A percentile compares a stretch with the other conserved stretches of the same genome.
Conservation (phyloP, 352 stramenopile genomes). For the Pythium dissotocum region DNA sequence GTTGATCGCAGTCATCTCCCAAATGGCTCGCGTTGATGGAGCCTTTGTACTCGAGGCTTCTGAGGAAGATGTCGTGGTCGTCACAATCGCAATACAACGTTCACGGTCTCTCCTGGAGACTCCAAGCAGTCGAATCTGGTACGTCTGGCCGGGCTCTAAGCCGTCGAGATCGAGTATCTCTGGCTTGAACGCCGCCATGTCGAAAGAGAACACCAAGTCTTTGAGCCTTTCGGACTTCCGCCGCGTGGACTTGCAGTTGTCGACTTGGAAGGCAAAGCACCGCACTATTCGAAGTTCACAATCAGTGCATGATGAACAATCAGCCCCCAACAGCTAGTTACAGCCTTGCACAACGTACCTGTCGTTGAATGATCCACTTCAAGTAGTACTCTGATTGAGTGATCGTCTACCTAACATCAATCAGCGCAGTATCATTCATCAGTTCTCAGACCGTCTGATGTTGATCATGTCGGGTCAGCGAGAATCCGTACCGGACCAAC, state of each 20-base stretch:
- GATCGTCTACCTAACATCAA: background rate
- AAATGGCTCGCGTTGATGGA: background rate
- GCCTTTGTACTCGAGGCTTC: background rate
- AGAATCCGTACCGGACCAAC: slow-evolving; percentile 33
- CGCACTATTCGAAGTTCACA: background rate
- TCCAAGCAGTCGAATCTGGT: slow-evolving; percentile 45
- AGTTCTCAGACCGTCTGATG: background rate
- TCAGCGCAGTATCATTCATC: background rate
- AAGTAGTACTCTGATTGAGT: slow-evolving; percentile 29
- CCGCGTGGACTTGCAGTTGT: background rate
- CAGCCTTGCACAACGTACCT: slow-evolving; percentile 13
- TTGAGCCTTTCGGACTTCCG: background rate
- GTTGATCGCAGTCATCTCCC: slow-evolving; percentile 26
- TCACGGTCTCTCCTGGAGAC: slow-evolving; percentile 37
- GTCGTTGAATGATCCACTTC: slow-evolving; percentile 33
- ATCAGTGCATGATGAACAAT: background rate
- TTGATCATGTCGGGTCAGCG: background rate
- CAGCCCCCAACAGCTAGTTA: background rate
- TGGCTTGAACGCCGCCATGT: slow-evolving; percentile 6
- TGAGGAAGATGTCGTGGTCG: slow-evolving; percentile 12
- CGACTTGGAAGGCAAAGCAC: slow-evolving; percentile 38
- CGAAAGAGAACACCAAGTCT: background rate
- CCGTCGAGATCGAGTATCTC: slow-evolving; percentile 23
- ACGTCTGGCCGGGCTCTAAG: slow-evolving; percentile 33
- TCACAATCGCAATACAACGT: slow-evolving; percentile 31